Conservation (phyloP, 495 filamentous ascomycete genomes). For the Trichocladium uniseriatum region DNA sequence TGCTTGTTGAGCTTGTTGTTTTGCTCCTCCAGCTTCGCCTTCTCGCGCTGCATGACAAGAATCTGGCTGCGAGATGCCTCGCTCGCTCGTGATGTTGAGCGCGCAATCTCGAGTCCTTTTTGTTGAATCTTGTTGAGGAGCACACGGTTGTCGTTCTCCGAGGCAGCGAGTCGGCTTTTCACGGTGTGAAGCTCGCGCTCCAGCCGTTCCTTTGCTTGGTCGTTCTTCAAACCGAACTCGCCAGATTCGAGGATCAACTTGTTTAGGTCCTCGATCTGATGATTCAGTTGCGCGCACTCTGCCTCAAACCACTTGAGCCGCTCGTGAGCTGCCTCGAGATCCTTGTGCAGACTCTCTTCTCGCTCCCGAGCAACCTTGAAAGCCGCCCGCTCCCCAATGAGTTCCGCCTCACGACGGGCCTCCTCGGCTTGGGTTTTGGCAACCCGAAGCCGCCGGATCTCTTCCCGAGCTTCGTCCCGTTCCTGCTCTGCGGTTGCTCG, state of each 20-base stretch:
- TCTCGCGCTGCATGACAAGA: conserved; percentile 69
- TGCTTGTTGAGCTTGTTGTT: conserved; percentile 72
- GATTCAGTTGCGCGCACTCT: conserved; percentile 63
- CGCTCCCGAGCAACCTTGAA: conserved; percentile 72
- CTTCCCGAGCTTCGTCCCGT: conserved; percentile 78
- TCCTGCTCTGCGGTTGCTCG: conserved; percentile 70
- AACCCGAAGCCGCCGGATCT: conserved; percentile 72
- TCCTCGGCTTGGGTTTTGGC: conserved; percentile 77
- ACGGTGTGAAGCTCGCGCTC: conserved; percentile 89
- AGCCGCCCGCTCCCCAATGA: conserved; percentile 68
- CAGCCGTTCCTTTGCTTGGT: conserved; percentile 85
- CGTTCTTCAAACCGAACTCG: conserved; percentile 73
- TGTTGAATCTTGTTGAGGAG: conserved; percentile 94
- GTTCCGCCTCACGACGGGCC: conserved; percentile 72
- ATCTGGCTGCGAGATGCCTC: conserved; percentile 79
- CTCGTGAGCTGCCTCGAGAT: conserved; percentile 63
- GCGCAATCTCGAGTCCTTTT: conserved; percentile 92
- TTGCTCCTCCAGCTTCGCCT: conserved; percentile 74
- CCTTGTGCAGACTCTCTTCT: conserved; percentile 64
- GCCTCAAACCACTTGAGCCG: conserved; percentile 64
- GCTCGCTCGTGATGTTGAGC: conserved; percentile 76
- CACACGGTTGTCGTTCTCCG: conserved; percentile 94
- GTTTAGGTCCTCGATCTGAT: conserved; percentile 70
- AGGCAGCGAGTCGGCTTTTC: conserved; percentile 82
- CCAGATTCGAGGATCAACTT: conserved; percentile 82